Evolutionary conservation across 352 stramenopile species (phyloP).

Genomic region (Blastocystis sp.): DNA sequence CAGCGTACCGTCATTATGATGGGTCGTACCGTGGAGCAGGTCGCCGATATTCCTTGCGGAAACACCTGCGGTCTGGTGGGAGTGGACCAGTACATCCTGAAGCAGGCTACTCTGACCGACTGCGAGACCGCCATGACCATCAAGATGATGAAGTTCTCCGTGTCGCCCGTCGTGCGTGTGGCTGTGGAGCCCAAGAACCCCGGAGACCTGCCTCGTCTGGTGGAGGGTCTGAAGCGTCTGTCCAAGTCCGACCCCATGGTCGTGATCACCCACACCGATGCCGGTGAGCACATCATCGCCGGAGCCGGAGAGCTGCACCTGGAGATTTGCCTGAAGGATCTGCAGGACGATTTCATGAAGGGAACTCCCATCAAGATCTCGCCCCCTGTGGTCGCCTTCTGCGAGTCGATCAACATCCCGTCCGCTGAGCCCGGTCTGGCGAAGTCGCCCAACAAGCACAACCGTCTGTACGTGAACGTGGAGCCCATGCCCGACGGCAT

Average conservation of each 20-base stretch:
- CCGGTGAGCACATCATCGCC: constrained; percentile 98
- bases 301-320: constrained; percentile 95
- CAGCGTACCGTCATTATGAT: constrained; percentile 99
- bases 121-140: constrained; percentile 91
- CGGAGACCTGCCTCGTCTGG: constrained; percentile 94
- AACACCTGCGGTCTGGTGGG: constrained; percentile 97
- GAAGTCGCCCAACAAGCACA: constrained; percentile 99
- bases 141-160: constrained; percentile 99
- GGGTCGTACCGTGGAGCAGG: constrained; percentile 92
- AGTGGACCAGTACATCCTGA: constrained; percentile 98
- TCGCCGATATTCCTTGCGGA: constrained; percentile 91
- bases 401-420: constrained; percentile 89
- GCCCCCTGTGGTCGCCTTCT: constrained; percentile 95
- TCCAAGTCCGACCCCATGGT: constrained; percentile 99
- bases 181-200: constrained; percentile 97
- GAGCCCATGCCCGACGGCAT: constrained; percentile 80
- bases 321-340: constrained; percentile 99
- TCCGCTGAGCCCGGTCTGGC: constrained; percentile 88
- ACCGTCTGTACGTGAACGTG: constrained; percentile 92
- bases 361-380: constrained; percentile 84
- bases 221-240: constrained; percentile 98
- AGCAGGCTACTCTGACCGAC: constrained; percentile 96
- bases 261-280: constrained; percentile 93
- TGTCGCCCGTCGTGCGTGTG: constrained; percentile 96
- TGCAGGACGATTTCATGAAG: constrained; percentile 99